Percentiles rank a stretch among this genome's conserved stretches.
Evolutionary conservation across 75 land plant species (phyloP).

Genomic region (Larix kaempferi): DNA sequence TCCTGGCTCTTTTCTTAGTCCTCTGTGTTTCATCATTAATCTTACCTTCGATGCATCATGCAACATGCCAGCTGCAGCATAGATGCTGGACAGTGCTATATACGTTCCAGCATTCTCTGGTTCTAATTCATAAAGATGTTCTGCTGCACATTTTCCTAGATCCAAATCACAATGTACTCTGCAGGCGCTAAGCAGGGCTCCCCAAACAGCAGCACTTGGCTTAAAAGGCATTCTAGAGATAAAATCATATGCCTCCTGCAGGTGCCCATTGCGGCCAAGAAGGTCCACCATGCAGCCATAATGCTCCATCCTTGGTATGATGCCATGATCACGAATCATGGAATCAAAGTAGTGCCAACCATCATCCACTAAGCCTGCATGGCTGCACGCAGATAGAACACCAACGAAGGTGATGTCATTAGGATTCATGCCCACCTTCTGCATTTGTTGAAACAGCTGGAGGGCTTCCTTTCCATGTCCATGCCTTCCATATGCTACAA

Average conservation of each 20-base stretch:
- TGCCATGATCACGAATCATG: too few relatives aligned
- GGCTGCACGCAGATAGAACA: too few relatives aligned
- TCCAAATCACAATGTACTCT: neutral
- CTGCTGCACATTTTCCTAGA: neutral
- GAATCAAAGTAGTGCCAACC: too few relatives aligned
- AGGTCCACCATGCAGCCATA: too few relatives aligned
- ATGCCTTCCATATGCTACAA: conserved; percentile 13
- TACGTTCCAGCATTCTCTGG: conserved; percentile 9
- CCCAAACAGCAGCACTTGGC: too few relatives aligned
- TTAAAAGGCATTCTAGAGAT: conserved; percentile 11
- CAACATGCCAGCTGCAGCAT: conserved; percentile 28
- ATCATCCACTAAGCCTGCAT: too few relatives aligned
- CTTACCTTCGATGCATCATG: conserved; percentile 10
- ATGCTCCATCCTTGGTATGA: too few relatives aligned
- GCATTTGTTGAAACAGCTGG: conserved; percentile 9
- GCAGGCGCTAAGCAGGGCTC: too few relatives aligned
- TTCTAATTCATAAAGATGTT: neutral
- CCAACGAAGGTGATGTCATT: too few relatives aligned
- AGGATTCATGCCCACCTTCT: too few relatives aligned
- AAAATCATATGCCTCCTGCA: conserved; percentile 16
- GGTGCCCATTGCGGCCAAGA: conserved; percentile 10
- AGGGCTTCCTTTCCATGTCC: conserved; percentile 11
- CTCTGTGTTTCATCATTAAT: too few relatives aligned
- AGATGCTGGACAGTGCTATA: conserved; percentile 16
- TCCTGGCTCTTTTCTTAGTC: neutral